phyloP scores from a whole-genome alignment of 352 stramenopile genomes.

The Pythium folliculosum region DNA sequence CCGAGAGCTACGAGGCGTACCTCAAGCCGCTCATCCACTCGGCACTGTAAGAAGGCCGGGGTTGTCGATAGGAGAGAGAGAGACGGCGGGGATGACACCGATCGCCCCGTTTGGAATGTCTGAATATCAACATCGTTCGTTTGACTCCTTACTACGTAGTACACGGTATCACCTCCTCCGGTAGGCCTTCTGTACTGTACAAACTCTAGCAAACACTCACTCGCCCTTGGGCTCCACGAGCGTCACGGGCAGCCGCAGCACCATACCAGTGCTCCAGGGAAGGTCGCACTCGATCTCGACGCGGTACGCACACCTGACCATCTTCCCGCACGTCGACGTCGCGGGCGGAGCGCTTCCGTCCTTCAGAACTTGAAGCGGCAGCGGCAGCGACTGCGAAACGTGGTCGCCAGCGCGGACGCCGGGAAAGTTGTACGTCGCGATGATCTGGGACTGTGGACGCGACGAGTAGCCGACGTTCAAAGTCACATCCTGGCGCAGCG shows the following conservation, averaged over 20 bases:
- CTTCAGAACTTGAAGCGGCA: conserved; percentile 34
- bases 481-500: conserved; percentile 49
- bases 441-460: conserved; percentile 32
- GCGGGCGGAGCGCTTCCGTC: conserved; percentile 27
- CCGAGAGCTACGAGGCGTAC: conserved; percentile 59
- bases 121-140: neutral
- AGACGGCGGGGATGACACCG: neutral
- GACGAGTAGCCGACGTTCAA: conserved; percentile 31
- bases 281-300: conserved; percentile 69
- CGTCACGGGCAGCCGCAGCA: conserved; percentile 50
- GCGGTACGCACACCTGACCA: conserved; percentile 52
- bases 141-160: conserved; percentile 29
- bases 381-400: conserved; percentile 45
- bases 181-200: no score
- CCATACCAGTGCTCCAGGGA: conserved; percentile 52
- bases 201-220: neutral
- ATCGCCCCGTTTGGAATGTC: neutral
- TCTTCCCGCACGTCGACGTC: conserved; percentile 43
- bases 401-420: conserved; percentile 37
- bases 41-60: conserved; percentile 9
- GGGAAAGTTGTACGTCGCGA: conserved; percentile 37
- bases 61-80: neutral
- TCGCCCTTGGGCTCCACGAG: conserved; percentile 31
- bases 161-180: no score
- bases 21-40: conserved; percentile 39